A percentile compares a stretch with the other conserved stretches of the same genome.
phyloP scores from a whole-genome alignment of 139 green algal species.

The Chlamydomonas applanata region DNA sequence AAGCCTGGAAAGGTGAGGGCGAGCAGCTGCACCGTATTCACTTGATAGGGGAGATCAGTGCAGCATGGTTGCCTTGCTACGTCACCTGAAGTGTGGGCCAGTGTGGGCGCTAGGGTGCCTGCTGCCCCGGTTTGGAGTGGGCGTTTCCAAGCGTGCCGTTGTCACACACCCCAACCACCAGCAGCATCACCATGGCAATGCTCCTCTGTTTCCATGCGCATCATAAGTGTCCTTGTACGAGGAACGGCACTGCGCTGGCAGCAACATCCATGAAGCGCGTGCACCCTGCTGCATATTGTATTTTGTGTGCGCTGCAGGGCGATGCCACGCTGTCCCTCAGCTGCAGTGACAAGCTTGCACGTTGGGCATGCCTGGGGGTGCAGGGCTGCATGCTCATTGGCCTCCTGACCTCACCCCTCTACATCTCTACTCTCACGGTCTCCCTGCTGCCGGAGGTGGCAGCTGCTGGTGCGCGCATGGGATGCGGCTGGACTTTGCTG shows the following conservation, averaged over 20 bases:
- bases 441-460: constrained; percentile 5
- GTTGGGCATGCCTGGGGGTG: constrained; percentile 80
- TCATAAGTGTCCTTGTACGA: too few species aligned
- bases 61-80: too few species aligned
- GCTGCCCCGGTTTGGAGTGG: too few species aligned
- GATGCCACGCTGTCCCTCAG: constrained; percentile 86
- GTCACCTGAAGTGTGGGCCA: too few species aligned
- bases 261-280: neutral
- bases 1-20: constrained; percentile 78
- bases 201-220: too few species aligned
- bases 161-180: neutral
- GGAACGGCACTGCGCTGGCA: too few species aligned
- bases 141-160: neutral
- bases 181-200: too few species aligned
- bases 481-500: too few species aligned
- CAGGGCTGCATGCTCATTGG: constrained; percentile 69
- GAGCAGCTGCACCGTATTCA: too few species aligned
- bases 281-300: too few species aligned
- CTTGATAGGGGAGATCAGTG: too few species aligned
- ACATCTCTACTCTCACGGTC: constrained; percentile 26
- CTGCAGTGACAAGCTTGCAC: constrained; percentile 95
- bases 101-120: too few species aligned
- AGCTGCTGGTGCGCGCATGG: constrained; percentile 2
- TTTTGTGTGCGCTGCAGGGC: constrained; percentile 35
- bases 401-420: constrained; percentile 66